A percentile compares a stretch with the other conserved stretches of the same genome.
phyloP scores from a whole-genome alignment of 306 rosid species.

The Cucurbita maxima region DNA sequence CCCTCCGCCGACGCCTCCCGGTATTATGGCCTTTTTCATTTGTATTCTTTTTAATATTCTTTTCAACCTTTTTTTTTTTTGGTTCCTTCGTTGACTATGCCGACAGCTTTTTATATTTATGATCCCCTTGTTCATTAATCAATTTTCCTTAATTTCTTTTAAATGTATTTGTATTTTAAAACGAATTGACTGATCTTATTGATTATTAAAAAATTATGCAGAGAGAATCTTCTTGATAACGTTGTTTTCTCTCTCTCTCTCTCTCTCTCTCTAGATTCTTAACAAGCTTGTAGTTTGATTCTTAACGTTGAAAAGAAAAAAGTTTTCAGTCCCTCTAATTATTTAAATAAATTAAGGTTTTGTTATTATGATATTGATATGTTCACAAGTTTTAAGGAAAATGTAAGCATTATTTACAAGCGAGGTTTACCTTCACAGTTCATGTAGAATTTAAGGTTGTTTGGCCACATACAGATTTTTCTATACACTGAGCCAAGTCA shows the following conservation, averaged over 20 bases:
- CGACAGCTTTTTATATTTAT: background rate
- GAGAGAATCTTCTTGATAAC: background rate
- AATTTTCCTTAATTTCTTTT: background rate
- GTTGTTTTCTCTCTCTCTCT: background rate
- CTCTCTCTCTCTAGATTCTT: background rate
- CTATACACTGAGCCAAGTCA: too few species aligned
- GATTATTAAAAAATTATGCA: background rate
- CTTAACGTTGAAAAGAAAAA: background rate
- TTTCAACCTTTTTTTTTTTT: background rate
- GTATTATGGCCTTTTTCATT: background rate
- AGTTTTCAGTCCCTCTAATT: background rate
- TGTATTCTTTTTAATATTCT: too few species aligned
- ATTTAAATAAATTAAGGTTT: too few species aligned
- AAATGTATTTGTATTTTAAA: background rate
- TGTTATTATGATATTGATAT: too few species aligned
- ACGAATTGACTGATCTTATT: background rate
- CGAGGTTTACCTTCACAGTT: too few species aligned
- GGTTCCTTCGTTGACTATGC: background rate
- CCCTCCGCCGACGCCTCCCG: background rate
- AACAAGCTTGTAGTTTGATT: background rate
- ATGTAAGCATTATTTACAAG: too few species aligned
- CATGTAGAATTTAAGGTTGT: too few species aligned
- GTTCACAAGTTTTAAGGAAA: too few species aligned
- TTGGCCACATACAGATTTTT: too few species aligned
- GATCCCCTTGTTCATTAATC: background rate